phyloP scores from a whole-genome alignment of 495 filamentous ascomycete species.

The Xylaria longipes region DNA sequence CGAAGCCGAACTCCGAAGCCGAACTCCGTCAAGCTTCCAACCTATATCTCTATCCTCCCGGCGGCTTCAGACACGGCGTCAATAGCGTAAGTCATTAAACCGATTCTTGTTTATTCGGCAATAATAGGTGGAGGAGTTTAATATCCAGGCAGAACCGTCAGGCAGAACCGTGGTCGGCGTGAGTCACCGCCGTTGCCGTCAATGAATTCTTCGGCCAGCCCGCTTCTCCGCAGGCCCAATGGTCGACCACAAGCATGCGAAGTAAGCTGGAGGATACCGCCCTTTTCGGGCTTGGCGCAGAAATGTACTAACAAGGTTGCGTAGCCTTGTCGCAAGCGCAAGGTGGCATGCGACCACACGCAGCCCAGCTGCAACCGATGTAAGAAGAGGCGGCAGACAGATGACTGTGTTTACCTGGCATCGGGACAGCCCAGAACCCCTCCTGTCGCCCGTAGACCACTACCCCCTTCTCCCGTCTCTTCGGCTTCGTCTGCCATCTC shows the following conservation, averaged over 20 bases:
- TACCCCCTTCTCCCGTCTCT: conserved; percentile 25
- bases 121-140: background rate
- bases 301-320: conserved; percentile 16
- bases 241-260: conserved; percentile 40
- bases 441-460: conserved; percentile 24
- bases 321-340: conserved; percentile 44
- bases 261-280: conserved; percentile 26
- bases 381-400: conserved; percentile 32
- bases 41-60: background rate
- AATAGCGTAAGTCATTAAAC: background rate
- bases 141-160: background rate
- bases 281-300: background rate
- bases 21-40: conserved; percentile 4
- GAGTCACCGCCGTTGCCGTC: conserved; percentile 11
- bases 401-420: conserved; percentile 36
- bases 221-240: conserved; percentile 35
- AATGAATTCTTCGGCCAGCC: conserved; percentile 9
- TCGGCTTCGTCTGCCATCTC: background rate
- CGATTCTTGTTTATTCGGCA: background rate
- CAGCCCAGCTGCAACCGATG: conserved; percentile 41
- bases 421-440: conserved; percentile 16
- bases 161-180: conserved; percentile 4
- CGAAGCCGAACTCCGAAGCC: conserved; percentile 28
- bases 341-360: conserved; percentile 42
- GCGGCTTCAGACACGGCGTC: background rate